phyloP scores from a whole-genome alignment of 768 basidiomycete genomes.

The Austroboletus festivus region DNA sequence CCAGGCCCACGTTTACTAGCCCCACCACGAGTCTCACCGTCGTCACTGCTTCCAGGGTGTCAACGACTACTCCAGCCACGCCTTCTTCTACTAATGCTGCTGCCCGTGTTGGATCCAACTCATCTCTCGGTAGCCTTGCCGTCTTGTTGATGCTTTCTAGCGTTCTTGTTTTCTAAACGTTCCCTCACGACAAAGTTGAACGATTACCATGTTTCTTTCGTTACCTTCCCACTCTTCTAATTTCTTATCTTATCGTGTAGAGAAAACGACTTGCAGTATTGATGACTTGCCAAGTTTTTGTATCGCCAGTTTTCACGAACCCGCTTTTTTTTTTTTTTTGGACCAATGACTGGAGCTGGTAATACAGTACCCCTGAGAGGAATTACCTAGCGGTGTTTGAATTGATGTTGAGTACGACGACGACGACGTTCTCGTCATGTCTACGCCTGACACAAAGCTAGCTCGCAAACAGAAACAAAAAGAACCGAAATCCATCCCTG shows the following conservation, averaged over 20 bases:
- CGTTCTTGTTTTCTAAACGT: conserved; percentile 16
- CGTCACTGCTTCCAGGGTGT: conserved; percentile 33
- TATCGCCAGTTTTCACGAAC: conserved; percentile 14
- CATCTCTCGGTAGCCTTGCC: conserved; percentile 19
- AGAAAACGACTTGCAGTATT: neutral
- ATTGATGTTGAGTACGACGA: neutral
- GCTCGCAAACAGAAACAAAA: conserved; percentile 30
- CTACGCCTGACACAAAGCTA: conserved; percentile 16
- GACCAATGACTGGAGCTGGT: neutral
- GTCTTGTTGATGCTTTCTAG: conserved; percentile 23
- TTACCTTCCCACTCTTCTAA: neutral
- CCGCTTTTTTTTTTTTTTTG: neutral
- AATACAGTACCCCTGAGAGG: neutral
- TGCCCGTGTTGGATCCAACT: conserved; percentile 16
- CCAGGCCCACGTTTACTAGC: conserved; percentile 10
- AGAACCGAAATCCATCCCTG: conserved; percentile 31
- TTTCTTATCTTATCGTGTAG: conserved; percentile 6
- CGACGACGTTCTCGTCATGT: conserved; percentile 8
- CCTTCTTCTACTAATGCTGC: conserved; percentile 23
- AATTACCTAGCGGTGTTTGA: neutral
- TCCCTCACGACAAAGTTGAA: too few species aligned
- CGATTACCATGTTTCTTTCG: conserved; percentile 1
- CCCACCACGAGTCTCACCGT: neutral
- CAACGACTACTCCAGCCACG: conserved; percentile 10
- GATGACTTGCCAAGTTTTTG: conserved; percentile 12